Percentiles rank a stretch among this genome's conserved stretches.
phyloP scores from a whole-genome alignment of 495 filamentous ascomycete genomes.

The Penicillium dipodomyicola region DNA sequence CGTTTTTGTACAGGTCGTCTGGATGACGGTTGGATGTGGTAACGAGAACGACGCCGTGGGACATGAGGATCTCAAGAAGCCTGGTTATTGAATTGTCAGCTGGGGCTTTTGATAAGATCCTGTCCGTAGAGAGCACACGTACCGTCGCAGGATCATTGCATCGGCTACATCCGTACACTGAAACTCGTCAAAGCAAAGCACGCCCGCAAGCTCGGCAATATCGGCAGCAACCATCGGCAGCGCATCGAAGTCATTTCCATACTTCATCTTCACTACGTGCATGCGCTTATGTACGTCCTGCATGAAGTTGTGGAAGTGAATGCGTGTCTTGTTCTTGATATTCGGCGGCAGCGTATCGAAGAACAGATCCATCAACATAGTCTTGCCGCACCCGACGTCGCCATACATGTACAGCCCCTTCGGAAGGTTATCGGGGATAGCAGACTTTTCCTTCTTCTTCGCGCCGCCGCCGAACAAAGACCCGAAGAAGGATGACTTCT shows the following conservation, averaged over 20 bases:
- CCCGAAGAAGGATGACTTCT: conserved; percentile 65
- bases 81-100: conserved; percentile 35
- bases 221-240: conserved; percentile 90
- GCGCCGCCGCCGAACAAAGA: conserved; percentile 62
- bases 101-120: not conserved
- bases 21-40: conserved; percentile 98
- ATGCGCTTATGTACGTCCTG: conserved; percentile 93
- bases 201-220: conserved; percentile 79
- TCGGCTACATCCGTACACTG: conserved; percentile 98
- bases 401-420: conserved; percentile 94
- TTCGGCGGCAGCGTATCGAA: conserved; percentile 85
- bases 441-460: conserved; percentile 28
- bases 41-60: conserved; percentile 91
- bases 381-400: conserved; percentile 97
- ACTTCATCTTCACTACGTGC: conserved; percentile 82
- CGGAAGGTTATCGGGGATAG: conserved; percentile 72
- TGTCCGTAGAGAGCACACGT: conserved; percentile 10
- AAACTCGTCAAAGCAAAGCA: conserved; percentile 98
- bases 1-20: conserved; percentile 94
- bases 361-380: conserved; percentile 99
- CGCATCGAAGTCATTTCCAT: conserved; percentile 88
- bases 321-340: conserved; percentile 83
- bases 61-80: conserved; percentile 85
- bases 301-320: conserved; percentile 99
- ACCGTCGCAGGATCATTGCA: conserved; percentile 92